These are phyloP conservation scores for Thuja plicata DNA, from an alignment of 83 land plant genomes.

Conservation along the genomic window DNA sequence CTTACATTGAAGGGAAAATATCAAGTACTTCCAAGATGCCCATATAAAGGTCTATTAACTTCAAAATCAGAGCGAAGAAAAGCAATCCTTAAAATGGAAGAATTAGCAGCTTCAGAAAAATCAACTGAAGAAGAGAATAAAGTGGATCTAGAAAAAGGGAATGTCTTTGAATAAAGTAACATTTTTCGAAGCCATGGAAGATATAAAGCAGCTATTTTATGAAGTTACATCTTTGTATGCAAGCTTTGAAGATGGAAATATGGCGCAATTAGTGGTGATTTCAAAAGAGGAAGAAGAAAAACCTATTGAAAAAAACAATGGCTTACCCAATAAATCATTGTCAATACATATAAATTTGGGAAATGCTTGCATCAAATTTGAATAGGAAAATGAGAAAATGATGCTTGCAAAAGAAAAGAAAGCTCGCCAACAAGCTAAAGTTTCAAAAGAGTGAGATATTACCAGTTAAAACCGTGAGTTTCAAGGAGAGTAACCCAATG, in stretches of 20 bases:
- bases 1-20: background rate
- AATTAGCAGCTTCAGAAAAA: background rate
- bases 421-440: too few species aligned
- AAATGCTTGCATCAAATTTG: background rate
- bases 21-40: background rate
- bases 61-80: conserved; percentile 7
- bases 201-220: background rate
- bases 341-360: background rate
- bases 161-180: background rate
- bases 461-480: too few species aligned
- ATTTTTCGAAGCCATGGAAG: conserved; percentile 13
- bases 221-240: conserved; percentile 12
- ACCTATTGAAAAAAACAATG: background rate
- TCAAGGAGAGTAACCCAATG: too few species aligned
- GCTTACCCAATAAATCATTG: background rate
- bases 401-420: background rate
- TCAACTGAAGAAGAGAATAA: background rate
- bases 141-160: background rate
- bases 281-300: background rate
- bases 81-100: conserved; percentile 14
- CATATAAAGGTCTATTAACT: background rate
- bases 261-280: background rate
- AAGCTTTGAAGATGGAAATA: background rate
- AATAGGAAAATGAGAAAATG: background rate
- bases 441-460: too few species aligned